phyloP scores from a whole-genome alignment of 768 basidiomycete genomes.

The Lactarius evosmus region DNA sequence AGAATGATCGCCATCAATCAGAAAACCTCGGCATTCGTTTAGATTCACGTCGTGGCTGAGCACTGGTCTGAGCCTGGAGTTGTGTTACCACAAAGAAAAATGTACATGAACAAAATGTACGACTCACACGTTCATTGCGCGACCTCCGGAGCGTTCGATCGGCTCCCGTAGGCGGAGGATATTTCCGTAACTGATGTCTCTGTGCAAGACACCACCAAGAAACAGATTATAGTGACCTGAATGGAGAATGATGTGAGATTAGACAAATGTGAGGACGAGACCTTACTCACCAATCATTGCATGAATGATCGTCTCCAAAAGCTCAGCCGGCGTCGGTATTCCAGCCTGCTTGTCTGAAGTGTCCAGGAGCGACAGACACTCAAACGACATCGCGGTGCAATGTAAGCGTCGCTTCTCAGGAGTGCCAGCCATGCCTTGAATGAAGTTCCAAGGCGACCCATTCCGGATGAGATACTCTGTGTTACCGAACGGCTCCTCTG shows the following conservation, averaged over 20 bases:
- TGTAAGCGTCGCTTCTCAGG: too few relatives aligned
- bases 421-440: too few relatives aligned
- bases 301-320: slow-evolving; percentile 2
- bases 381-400: too few relatives aligned
- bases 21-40: background rate
- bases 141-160: background rate
- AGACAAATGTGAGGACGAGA: too few relatives aligned
- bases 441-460: background rate
- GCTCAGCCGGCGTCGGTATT: background rate
- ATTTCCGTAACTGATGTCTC: background rate
- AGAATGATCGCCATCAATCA: background rate
- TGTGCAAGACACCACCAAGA: background rate
- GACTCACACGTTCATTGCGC: background rate
- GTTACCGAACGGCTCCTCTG: background rate
- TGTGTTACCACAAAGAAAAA: too few relatives aligned
- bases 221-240: slow-evolving; percentile 1
- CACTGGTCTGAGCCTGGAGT: too few relatives aligned
- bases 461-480: background rate
- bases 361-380: too few relatives aligned
- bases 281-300: background rate
- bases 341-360: background rate
- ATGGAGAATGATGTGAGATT: background rate
- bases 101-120: background rate
- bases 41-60: too few relatives aligned
- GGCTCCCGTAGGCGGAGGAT: background rate